Evolutionary conservation across 306 rosid genomes (phyloP).

Genomic region (Cicer yamashitae): DNA sequence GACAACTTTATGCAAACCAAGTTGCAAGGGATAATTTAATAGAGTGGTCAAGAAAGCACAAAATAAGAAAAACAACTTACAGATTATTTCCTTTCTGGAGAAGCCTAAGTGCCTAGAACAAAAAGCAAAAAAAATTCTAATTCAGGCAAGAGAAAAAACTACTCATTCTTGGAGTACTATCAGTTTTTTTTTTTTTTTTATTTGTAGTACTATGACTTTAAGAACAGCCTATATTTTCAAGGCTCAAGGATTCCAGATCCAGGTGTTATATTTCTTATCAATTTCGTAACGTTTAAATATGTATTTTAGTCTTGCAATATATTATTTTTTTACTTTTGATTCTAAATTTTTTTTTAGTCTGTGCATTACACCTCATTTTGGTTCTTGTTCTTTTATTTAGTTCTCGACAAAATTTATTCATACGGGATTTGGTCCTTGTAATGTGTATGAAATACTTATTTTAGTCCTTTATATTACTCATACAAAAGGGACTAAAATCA

Average conservation of each 20-base stretch:
- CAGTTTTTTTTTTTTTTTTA: too few relatives aligned
- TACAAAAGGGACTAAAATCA: too few relatives aligned
- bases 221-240: slow-evolving; percentile 2
- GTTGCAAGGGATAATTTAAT: neutral
- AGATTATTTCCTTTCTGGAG: neutral
- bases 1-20: neutral
- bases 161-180: neutral
- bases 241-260: neutral
- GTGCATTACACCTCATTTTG: too few relatives aligned
- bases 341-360: too few relatives aligned
- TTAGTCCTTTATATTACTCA: too few relatives aligned
- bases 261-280: neutral
- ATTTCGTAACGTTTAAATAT: neutral
- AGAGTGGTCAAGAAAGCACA: neutral
- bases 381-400: too few relatives aligned
- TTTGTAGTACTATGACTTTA: neutral
- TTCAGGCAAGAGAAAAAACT: neutral
- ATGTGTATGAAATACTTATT: too few relatives aligned
- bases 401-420: too few relatives aligned
- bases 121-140: neutral
- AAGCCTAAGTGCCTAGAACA: neutral
- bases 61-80: neutral
- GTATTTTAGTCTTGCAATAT: too few relatives aligned
- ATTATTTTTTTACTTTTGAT: too few relatives aligned
- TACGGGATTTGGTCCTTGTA: too few relatives aligned